Evolutionary conservation across 1,139 yeast species (phyloP), one percentile per base, ranked within the genome.

Genomic region (Geotrichum phurueaensis): DNA sequence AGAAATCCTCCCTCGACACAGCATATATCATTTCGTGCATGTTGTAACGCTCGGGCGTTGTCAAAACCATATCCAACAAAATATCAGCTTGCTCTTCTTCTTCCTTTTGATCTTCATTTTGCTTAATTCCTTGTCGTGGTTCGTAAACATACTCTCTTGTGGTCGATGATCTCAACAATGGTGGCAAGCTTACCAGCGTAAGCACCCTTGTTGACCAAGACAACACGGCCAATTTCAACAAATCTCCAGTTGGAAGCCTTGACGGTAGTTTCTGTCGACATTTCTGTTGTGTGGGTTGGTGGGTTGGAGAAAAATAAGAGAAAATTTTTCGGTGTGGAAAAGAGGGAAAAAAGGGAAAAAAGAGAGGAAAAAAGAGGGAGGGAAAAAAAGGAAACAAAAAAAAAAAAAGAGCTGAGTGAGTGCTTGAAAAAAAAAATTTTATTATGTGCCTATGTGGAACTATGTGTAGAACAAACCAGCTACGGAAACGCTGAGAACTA

Each of bases 221-320:
- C 97, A 78, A 95, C 90, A 84, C 99, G 97, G 80, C 99, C 99
- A 78, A 92, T 89, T 85, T 94, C 97, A 79, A 95, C 99, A 79
- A 84, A 87, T 88, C 97, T 90, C 98, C 97, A 92, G 92, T 89
- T 89, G 81, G 96, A 84, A 80, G 96, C 89, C 84, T 89, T 88
- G 81, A 92, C 95, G 78, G 88, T 82, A 79, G 96, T 78, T 76
- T 82, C 82, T 73, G 83, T 76, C 75, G 87, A 82, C 87, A 83
- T 84, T 70, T 70, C 72, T 64, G 58, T 49, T 54, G 60, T 27
- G 53, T 12, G 50, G 60, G 56, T 22, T 52, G 36, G 48, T 56
- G 39, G 36, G 54, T 29, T 49, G 50, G 15, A 18, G 57, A 27
- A 23, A 39, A 39, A 39, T 39, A 39, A 39, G 54, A 51, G 39